Percentiles rank a stretch among this genome's conserved stretches.
Conservation (phyloP, 2,329 filamentous ascomycete genomes). For the Ophiostoma piceae region DNA sequence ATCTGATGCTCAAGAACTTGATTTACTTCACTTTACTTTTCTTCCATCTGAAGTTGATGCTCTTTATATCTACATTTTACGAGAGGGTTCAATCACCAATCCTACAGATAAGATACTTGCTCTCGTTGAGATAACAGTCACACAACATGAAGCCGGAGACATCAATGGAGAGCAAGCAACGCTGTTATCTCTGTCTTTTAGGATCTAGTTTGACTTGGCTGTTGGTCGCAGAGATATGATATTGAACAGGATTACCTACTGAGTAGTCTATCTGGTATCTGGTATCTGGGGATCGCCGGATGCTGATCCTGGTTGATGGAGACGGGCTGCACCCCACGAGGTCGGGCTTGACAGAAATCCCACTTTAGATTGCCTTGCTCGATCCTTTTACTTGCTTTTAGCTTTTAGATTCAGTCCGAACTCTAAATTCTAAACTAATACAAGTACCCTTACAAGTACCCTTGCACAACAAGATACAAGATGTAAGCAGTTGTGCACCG, state of each 20-base stretch:
- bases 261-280: not conserved
- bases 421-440: too few relatives aligned
- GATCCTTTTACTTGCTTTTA: too few relatives aligned
- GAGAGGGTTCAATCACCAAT: not conserved
- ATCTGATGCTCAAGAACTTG: too few relatives aligned
- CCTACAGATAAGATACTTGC: not conserved
- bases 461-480: too few relatives aligned
- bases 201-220: not conserved
- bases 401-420: too few relatives aligned
- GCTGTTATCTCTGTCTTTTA: not conserved
- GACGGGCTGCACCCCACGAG: not conserved
- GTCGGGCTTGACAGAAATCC: not conserved
- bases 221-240: not conserved
- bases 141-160: not conserved
- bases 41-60: not conserved
- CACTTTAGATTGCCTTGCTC: not conserved
- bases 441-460: too few relatives aligned
- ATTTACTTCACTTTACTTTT: too few relatives aligned
- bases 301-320: not conserved
- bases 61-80: not conserved
- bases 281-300: not conserved
- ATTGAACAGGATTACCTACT: not conserved
- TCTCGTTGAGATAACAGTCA: not conserved
- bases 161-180: not conserved
- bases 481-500: too few relatives aligned